Evolutionary conservation across 129 eudicot species (phyloP), one percentile per base, ranked within the genome.

Genomic region (Pittosporum tobira): DNA sequence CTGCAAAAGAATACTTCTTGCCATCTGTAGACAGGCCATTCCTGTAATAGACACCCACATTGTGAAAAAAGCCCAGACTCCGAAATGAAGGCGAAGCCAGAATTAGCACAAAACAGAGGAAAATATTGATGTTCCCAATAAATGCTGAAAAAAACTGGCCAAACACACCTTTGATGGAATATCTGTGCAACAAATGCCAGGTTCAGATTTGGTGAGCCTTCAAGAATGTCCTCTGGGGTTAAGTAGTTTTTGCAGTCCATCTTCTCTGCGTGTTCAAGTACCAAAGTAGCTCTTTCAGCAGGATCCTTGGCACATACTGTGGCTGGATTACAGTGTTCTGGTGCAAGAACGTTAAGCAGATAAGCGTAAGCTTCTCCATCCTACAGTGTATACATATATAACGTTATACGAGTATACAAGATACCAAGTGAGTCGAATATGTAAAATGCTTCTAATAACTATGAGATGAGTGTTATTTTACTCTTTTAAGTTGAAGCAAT

Each of bases 361-460:
- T 85, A 90, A 15, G 98, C 88, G 73, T 90, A 90, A 24, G 98
- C 98, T 77, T 90, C 94, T 48, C 88, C 98, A 80, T 90, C 98
- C 98, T 90, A 60, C 66, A 71, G 18, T 38, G 42, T 14, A 71
- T 26, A n/a, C 5, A 19, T 15, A 26, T 42, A 11, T 19, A 5
- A 59, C 14, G 47, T n/a, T 11, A 11, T 23, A 21, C 23, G 21
- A 37, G 61, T 60, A 43, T 7, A 24, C 34, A 3, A 26, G 11
- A 25, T 44, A n/a, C 38, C 51, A 25, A 26, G 25, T 25, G 13
- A 60, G 23, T 43, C 2, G 26, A 60, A 16, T 43, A 29, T 40
- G 45, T 31, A 31, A 55, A 8, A n/a, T n/a, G 20, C 44, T 9
- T 55, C 44, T 19, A 55, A 18, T 1, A n/a, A n/a, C n/a, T n/a